Evolutionary conservation across 306 rosid species (phyloP).

Genomic region (Cucurbita ficifolia): DNA sequence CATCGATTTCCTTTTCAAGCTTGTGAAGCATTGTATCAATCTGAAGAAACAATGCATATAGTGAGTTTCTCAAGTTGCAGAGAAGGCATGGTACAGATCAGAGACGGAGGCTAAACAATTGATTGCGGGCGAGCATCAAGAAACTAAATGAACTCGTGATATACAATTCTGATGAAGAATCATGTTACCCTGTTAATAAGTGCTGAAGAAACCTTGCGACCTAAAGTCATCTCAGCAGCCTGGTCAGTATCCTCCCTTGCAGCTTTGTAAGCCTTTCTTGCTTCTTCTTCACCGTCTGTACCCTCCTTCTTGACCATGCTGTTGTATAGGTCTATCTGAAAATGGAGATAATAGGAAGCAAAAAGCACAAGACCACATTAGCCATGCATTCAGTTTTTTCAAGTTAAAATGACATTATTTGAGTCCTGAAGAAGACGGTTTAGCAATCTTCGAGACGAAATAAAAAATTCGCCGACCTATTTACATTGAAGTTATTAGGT

Average conservation of each 20-base stretch:
- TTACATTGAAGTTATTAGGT: neutral
- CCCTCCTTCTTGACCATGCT: conserved; percentile 80
- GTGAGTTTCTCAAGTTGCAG: neutral
- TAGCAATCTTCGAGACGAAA: neutral
- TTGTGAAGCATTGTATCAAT: conserved; percentile 92
- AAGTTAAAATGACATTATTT: neutral
- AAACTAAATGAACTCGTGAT: neutral
- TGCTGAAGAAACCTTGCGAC: conserved; percentile 67
- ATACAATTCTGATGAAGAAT: neutral
- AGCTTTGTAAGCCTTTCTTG: conserved; percentile 71
- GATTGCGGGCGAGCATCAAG: neutral
- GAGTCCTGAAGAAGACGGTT: neutral
- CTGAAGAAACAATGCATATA: conserved; percentile 21
- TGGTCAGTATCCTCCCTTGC: conserved; percentile 59
- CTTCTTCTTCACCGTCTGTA: conserved; percentile 48
- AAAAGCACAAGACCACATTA: neutral
- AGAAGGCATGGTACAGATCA: neutral
- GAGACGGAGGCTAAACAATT: neutral
- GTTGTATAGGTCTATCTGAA: conserved; percentile 80
- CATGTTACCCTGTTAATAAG: conserved; percentile 61
- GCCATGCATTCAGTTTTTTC: neutral
- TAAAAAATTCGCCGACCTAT: neutral
- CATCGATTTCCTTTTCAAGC: conserved; percentile 94
- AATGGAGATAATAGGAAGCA: neutral
- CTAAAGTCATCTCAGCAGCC: conserved; percentile 28